Evolutionary conservation across 805 yeast genomes (phyloP), one percentile per base, ranked within the genome.

Genomic region (Grigorovia yakushimaensis): DNA sequence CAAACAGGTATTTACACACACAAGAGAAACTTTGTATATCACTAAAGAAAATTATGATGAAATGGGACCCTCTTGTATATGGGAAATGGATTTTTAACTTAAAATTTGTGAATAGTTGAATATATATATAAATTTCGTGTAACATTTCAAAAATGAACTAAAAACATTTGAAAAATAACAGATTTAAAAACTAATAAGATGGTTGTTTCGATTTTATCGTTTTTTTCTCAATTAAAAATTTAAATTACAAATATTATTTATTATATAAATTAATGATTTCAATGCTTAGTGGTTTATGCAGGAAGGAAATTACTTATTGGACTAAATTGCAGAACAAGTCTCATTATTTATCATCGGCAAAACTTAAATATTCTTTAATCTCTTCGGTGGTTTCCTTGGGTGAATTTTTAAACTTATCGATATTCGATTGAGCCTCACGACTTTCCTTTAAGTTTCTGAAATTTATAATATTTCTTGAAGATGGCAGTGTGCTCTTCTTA

Each of bases 41-140:
- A 79, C 81, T 43, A 74, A 78, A 52, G 85, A 80, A 36, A 80
- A 77, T 44, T 89, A 88, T 62, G 79, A 78, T 52, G 88, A 82
- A 53, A 73, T 71, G 43, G 97, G 97, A 0, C 96, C 97, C 17
- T 71, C 77, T 51, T 80, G 85, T 30, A 74, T 88, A 42, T 88
- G 96, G 96, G 86, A 81, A 48, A 62, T 67, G 9, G 66, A 67
- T 23, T 67, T 68, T 51, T 70, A 54, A 52, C 13, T 36, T 9
- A n/a, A 37, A n/a, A n/a, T n/a, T n/a, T n/a, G n/a, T n/a, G n/a
- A n/a, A n/a, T n/a, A n/a, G n/a, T 39, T 19, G 8, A 39, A 21
- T 40, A 23, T 33, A 21, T 41, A 41, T 30, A 33, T 19, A 23
- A 13, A 37, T 37, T 8, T 21, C n/a, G n/a, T n/a, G 24, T 41